Conservation (phyloP, 2,329 filamentous ascomycete genomes). For the Hypoxylon sp. region DNA sequence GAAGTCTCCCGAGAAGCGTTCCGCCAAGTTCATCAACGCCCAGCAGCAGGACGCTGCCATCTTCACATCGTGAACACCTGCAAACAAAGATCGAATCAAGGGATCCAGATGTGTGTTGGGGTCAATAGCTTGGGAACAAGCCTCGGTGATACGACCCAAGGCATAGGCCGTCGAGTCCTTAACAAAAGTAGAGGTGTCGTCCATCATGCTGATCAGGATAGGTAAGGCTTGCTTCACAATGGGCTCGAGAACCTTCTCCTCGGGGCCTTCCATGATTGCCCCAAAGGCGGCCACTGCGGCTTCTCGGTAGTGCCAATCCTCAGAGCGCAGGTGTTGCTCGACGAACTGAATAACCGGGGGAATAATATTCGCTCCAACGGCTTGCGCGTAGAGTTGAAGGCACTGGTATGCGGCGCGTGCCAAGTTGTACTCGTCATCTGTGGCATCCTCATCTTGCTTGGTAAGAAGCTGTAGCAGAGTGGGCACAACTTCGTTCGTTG, state of each 20-base stretch:
- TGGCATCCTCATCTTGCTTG: constrained; percentile 97
- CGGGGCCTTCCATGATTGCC: constrained; percentile 98
- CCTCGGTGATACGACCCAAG: constrained; percentile 94
- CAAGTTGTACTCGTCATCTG: constrained; percentile 97
- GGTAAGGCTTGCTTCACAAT: constrained; percentile 96
- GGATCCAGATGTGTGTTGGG: constrained; percentile 83
- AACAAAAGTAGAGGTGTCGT: constrained; percentile 88
- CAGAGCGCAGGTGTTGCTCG: constrained; percentile 86
- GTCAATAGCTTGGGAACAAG: constrained; percentile 92
- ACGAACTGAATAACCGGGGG: constrained; percentile 90
- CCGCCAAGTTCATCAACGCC: constrained; percentile 98
- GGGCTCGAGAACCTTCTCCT: constrained; percentile 90
- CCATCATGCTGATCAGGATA: constrained; percentile 91
- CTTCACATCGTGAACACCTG: constrained; percentile 89
- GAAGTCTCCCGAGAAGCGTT: constrained; percentile 90
- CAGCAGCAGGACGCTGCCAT: constrained; percentile 99
- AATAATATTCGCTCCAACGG: constrained; percentile 86
- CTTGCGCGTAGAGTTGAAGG: constrained; percentile 93
- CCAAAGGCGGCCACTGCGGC: constrained; percentile 97
- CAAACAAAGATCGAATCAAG: constrained; percentile 89
- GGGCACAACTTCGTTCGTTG: constrained; percentile 92
- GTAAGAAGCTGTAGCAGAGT: constrained; percentile 89
- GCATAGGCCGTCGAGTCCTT: constrained; percentile 97
- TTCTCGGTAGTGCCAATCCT: constrained; percentile 96
- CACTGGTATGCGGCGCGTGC: constrained; percentile 96